Conservation (phyloP, 441 rosid genomes). For the Corymbia citriodora region DNA sequence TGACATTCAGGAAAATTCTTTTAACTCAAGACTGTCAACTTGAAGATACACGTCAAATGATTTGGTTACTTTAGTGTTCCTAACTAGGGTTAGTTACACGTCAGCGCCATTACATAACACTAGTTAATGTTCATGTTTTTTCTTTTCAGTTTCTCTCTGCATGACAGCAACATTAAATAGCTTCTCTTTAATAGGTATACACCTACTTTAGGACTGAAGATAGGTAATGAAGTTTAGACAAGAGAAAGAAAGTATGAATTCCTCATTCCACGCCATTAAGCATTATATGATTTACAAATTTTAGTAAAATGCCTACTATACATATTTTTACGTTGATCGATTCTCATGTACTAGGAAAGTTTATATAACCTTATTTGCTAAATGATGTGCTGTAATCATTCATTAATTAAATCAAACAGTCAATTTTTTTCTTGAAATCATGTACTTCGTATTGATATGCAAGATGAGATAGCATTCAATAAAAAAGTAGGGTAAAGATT, state of each 20-base stretch:
- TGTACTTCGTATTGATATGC: neutral
- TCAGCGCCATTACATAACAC: neutral
- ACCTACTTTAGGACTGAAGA: neutral
- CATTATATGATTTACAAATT: neutral
- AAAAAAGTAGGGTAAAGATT: neutral
- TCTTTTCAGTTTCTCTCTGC: neutral
- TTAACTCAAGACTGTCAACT: neutral
- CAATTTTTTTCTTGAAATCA: neutral
- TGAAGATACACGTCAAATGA: neutral
- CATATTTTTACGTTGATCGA: neutral
- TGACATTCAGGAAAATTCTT: neutral
- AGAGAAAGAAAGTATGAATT: neutral
- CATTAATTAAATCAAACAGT: neutral
- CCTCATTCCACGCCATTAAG: neutral
- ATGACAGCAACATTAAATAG: neutral
- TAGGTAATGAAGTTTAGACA: neutral
- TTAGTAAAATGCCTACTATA: neutral
- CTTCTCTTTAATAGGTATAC: neutral
- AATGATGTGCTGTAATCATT: neutral
- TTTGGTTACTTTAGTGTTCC: neutral
- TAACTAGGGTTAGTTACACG: neutral
- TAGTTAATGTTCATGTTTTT: neutral
- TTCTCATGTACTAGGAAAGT: neutral
- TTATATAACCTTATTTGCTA: neutral
- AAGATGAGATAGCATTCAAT: neutral